Evolutionary conservation across 352 stramenopile genomes (phyloP), one percentile per base, ranked within the genome.

Genomic region (Globisporangium sylvaticum): DNA sequence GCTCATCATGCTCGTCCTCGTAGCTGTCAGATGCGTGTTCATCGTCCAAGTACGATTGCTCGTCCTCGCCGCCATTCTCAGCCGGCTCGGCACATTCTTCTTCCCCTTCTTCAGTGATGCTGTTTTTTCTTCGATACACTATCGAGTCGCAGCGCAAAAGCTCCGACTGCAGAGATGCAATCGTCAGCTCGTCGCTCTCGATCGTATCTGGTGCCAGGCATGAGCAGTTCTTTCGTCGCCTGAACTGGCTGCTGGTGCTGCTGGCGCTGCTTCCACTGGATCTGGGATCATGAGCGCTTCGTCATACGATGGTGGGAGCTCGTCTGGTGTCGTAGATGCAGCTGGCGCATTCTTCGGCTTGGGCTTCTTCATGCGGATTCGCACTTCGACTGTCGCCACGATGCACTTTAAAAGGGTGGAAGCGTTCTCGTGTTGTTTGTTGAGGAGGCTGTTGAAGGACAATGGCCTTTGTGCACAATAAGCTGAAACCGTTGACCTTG

Each of bases 1-100:
- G 58, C 42, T 66, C 56, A 2, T 54, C 20, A 20, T 63, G 34
- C 2, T 80, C 68, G 34, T 73, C 34, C 1, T 72, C 73, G 59
- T 80, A 79, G 4, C 69, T 66, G 62, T 84, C 76, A 37, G 87
- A 84, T 0, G 55, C 73, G 10, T 76, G 74, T 22, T 70, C 71
- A 20, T 82, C 67, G 50, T 71, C 56, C 8, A 74, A 77, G 27
- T 84, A 83, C 24, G 64, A 66, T 0, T 76, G 68, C 0, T 64
- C 56, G 8, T 50, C 74, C 12, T 63, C 62, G 10, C 68, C 64
- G 58, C 37, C 57, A 24, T 70, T 57, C 7, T 37, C 20, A 44
- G 1, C 31, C 27, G 9, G 15, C 8, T 27, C 31, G 20, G 20
- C n/a, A 25, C 9, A 7, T 24, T 48, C 66, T 14, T 32, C 27